Conservation (phyloP, 768 basidiomycete species). For the Agrocybe praecox region DNA sequence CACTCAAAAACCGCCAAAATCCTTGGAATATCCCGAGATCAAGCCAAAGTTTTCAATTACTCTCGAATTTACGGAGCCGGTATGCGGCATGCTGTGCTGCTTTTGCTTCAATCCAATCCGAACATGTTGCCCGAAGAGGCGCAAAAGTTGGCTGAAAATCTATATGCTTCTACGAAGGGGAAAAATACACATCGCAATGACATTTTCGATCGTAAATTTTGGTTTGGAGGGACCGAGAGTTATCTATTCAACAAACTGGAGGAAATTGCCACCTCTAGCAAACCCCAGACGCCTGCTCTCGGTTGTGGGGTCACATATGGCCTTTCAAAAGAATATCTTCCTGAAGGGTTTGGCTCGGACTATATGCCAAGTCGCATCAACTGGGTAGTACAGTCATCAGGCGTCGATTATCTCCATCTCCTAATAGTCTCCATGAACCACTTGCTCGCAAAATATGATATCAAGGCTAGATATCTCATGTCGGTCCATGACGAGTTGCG, state of each 20-base stretch:
- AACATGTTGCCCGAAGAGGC: constrained; percentile 80
- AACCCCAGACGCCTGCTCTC: constrained; percentile 89
- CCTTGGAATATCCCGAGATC: constrained; percentile 89
- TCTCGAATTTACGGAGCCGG: constrained; percentile 99
- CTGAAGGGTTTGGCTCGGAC: constrained; percentile 77
- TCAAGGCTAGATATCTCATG: constrained; percentile 90
- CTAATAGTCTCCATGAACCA: constrained; percentile 95
- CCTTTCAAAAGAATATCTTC: constrained; percentile 87
- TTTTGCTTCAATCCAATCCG: constrained; percentile 85
- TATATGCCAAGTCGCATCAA: constrained; percentile 98
- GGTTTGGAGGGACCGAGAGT: constrained; percentile 96
- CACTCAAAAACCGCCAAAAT: constrained; percentile 97
- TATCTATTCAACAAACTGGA: constrained; percentile 98
- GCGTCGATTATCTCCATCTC: constrained; percentile 97
- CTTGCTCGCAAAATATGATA: constrained; percentile 77
- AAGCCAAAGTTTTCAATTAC: constrained; percentile 99
- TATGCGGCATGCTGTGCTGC: constrained; percentile 87
- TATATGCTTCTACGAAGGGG: constrained; percentile 95
- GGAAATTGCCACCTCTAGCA: constrained; percentile 85
- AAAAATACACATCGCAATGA: constrained; percentile 78
- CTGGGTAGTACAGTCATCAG: constrained; percentile 99
- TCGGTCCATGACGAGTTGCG: constrained; percentile 98
- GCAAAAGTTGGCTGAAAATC: constrained; percentile 74
- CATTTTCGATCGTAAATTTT: constrained; percentile 83
- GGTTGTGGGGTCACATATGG: constrained; percentile 94